These are phyloP conservation scores for Fusarium sp. DNA, from an alignment of 2,329 filamentous ascomycete species.

Conservation along the genomic window DNA sequence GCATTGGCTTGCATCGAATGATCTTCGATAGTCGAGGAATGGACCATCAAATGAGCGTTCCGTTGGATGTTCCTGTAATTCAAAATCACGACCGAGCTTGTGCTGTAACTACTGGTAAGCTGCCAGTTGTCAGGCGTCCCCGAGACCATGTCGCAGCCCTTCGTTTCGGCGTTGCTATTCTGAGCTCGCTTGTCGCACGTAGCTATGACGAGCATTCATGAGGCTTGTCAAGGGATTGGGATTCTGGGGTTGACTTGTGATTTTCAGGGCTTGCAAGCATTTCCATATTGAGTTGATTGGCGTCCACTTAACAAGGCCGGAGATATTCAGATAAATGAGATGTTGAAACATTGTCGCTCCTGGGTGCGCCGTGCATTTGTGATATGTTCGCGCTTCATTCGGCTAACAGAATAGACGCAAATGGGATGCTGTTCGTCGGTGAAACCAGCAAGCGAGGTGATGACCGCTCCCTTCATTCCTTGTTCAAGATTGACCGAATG, in stretches of 20 bases:
- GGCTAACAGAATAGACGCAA: neutral
- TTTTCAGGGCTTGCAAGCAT: constrained; percentile 1
- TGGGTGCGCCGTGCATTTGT: constrained; percentile 21
- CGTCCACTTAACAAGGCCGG: neutral
- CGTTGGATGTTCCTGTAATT: neutral
- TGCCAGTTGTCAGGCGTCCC: neutral
- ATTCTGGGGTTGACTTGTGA: constrained; percentile 13
- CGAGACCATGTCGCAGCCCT: constrained; percentile 15
- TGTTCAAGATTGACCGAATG: neutral
- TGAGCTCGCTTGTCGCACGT: constrained; percentile 24
- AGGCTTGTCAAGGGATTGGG: constrained; percentile 31
- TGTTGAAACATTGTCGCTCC: constrained; percentile 30
- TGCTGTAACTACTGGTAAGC: neutral
- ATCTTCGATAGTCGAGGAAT: neutral
- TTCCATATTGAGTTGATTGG: neutral
- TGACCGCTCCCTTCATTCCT: constrained; percentile 33
- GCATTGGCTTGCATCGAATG: neutral
- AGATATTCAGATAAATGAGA: constrained; percentile 29
- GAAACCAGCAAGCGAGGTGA: constrained; percentile 23
- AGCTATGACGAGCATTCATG: constrained; percentile 19
- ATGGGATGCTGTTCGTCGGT: constrained; percentile 10
- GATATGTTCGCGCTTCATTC: constrained; percentile 11
- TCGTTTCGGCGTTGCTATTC: constrained; percentile 25
- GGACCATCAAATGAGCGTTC: neutral
- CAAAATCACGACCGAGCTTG: neutral